Evolutionary conservation across 257 asterid species (phyloP), one percentile per base, ranked within the genome.

Genomic region (Ballota nigra): DNA sequence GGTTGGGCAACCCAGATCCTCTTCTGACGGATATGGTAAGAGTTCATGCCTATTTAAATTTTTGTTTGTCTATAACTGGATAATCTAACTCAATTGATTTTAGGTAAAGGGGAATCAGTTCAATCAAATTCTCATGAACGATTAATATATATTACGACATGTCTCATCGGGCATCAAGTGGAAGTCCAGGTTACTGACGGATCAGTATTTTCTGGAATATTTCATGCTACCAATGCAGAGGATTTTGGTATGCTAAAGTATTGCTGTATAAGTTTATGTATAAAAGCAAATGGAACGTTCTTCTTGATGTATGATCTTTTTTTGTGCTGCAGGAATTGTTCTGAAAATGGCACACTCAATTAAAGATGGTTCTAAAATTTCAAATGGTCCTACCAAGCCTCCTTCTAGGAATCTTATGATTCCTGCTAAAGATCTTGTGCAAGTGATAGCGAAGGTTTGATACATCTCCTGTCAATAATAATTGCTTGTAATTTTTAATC

Each of bases 181-280:
- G 98, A 95, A 82, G 97, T 90, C 77, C 99, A 92, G 82, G 87
- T 90, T 85, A 47, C 12, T 61, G 96, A 92, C 78, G 99, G 99
- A 70, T 88, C 99, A 64, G 77, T 88, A 31, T 86, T 77, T 77
- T 86, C 93, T 68, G 98, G 99, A 77, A 83, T 95, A 78, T 85
- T 88, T 83, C 96, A 95, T 75, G 87, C 97, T 10, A 86, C 89
- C 69, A 79, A 86, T 80, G 85, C 88, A 6, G 98, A 91, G 76
- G 97, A 95, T 79, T 85, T 83, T 83, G 99, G 99, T 92, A 89
- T 24, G 80, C 53, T 6, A 15, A n/a, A 33, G 55, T 47, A 61
- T 43, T 24, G 67, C 78, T 40, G 57, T 49, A 18, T 31, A 13
- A 18, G 68, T 72, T 60, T 78, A 57, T 15, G 62, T 26, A 71